Percentiles rank a stretch among this genome's conserved stretches.
Evolutionary conservation across 805 yeast genomes (phyloP).

Genomic region (Ogataea methylovora): DNA sequence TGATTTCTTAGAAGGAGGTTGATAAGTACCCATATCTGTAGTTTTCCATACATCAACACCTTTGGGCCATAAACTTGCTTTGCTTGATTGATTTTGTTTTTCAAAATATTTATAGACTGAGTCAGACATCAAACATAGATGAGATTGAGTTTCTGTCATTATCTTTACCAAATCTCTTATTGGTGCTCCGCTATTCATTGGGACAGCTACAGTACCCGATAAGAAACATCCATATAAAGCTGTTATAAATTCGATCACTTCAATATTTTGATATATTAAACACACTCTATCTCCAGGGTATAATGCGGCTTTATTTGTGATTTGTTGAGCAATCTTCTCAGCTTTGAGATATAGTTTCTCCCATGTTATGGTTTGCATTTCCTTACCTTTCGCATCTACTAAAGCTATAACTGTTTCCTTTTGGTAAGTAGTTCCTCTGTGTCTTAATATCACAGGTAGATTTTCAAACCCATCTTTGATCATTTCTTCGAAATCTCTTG

Average conservation of each 20-base stretch:
- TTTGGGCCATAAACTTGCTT: slow-evolving; percentile 49
- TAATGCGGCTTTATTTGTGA: slow-evolving; percentile 62
- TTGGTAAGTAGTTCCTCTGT: slow-evolving; percentile 58
- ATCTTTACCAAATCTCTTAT: slow-evolving; percentile 64
- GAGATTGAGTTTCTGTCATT: slow-evolving; percentile 66
- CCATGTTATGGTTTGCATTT: slow-evolving; percentile 73
- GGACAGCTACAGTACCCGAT: slow-evolving; percentile 93
- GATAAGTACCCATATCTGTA: slow-evolving; percentile 73
- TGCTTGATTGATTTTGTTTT: slow-evolving; percentile 32
- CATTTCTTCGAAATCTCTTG: slow-evolving; percentile 37
- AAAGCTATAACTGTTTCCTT: slow-evolving; percentile 66
- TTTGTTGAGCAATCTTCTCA: slow-evolving; percentile 81
- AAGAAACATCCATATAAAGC: slow-evolving; percentile 88
- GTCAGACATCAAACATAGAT: slow-evolving; percentile 75
- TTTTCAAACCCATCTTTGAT: slow-evolving; percentile 44
- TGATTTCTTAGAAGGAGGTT: slow-evolving; percentile 45
- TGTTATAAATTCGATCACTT: slow-evolving; percentile 76
- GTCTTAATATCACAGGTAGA: slow-evolving; percentile 64
- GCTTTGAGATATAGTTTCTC: slow-evolving; percentile 77
- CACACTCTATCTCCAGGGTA: slow-evolving; percentile 81
- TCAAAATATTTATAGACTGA: slow-evolving; percentile 70
- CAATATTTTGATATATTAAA: slow-evolving; percentile 74
- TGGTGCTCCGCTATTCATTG: slow-evolving; percentile 71
- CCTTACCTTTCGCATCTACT: slow-evolving; percentile 78
- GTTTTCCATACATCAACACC: slow-evolving; percentile 76